Evolutionary conservation across 495 filamentous ascomycete genomes (phyloP).

Genomic region (Aspergillus biplanus): DNA sequence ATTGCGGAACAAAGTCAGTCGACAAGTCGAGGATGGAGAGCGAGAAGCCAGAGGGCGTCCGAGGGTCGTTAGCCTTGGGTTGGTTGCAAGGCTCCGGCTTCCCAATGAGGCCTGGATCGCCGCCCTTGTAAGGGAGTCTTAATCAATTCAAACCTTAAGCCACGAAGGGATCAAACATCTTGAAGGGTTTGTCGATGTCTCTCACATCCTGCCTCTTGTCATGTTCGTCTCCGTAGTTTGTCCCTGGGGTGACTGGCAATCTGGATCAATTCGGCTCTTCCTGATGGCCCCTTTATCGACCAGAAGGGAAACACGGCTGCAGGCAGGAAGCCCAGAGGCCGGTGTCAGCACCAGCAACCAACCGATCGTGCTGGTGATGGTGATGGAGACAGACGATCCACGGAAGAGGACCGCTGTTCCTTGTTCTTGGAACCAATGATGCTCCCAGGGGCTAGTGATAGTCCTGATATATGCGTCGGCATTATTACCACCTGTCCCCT

Average conservation of each 20-base stretch:
- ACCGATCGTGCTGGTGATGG: constrained; percentile 23
- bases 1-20: constrained; percentile 2
- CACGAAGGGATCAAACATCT: not conserved
- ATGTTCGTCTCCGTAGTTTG: not conserved
- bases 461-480: constrained; percentile 14
- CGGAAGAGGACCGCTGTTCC: constrained; percentile 30
- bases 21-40: constrained; percentile 7
- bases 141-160: constrained; percentile 20
- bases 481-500: not conserved
- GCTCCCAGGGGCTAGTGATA: constrained; percentile 16
- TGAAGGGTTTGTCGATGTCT: not conserved
- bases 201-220: not conserved
- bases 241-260: not conserved
- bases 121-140: constrained; percentile 24
- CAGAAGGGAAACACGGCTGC: constrained; percentile 15
- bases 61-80: constrained; percentile 11
- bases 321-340: constrained; percentile 15
- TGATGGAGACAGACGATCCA: constrained; percentile 28
- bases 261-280: not conserved
- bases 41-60: constrained; percentile 11
- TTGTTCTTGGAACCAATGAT: constrained; percentile 27
- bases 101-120: constrained; percentile 25
- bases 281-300: constrained; percentile 3
- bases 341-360: constrained; percentile 26
- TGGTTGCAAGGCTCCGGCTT: constrained; percentile 20